These are phyloP conservation scores for Megacollybia platyphylla DNA, from an alignment of 1,284 basidiomycete species.

Conservation along the genomic window DNA sequence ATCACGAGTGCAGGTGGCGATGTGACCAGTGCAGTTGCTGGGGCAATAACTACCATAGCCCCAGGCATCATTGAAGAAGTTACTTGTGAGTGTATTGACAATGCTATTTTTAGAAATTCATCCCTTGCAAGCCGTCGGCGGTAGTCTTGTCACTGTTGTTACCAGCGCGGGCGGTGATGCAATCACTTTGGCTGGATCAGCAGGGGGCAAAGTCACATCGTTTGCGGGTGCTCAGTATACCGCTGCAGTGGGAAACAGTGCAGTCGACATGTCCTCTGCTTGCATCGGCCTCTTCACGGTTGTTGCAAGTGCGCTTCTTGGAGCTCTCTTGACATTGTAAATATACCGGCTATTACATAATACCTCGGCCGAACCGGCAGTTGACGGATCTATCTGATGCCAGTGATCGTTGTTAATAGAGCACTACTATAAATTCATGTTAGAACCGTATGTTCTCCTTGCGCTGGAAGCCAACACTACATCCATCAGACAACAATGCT, in stretches of 20 bases:
- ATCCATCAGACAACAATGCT: not conserved
- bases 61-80: conserved; percentile 26
- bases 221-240: conserved; percentile 40
- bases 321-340: conserved; percentile 6
- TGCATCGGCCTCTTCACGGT: conserved; percentile 28
- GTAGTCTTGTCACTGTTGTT: conserved; percentile 23
- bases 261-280: conserved; percentile 18
- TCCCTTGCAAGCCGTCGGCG: conserved; percentile 29
- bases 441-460: not conserved
- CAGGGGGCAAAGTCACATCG: conserved; percentile 32
- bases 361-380: not conserved
- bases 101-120: conserved; percentile 1
- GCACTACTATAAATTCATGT: not conserved
- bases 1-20: conserved; percentile 7
- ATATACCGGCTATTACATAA: not conserved
- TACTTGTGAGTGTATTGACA: conserved; percentile 18
- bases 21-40: conserved; percentile 33
- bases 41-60: conserved; percentile 21
- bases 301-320: conserved; percentile 19
- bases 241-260: conserved; percentile 18
- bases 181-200: conserved; percentile 25
- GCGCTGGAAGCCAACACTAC: not conserved
- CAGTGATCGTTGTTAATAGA: not conserved
- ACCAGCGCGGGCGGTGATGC: conserved; percentile 25
- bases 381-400: not conserved